Conservation (phyloP, 805 yeast species). For the Nakazawaea molendinolei region DNA sequence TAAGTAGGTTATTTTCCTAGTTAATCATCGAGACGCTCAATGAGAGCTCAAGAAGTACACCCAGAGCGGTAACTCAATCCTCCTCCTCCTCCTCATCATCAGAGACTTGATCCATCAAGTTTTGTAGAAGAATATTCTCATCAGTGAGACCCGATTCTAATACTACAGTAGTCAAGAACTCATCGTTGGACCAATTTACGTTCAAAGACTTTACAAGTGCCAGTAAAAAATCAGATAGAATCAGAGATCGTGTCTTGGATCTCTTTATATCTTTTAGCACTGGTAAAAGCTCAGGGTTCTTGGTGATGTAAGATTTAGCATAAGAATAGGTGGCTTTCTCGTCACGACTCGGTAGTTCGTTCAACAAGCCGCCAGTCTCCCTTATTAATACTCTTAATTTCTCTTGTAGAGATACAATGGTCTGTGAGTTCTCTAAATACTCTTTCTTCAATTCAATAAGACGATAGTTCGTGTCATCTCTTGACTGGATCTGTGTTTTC, state of each 20-base stretch:
- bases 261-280: constrained; percentile 12
- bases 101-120: constrained; percentile 14
- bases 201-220: constrained; percentile 28
- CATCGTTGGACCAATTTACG: constrained; percentile 25
- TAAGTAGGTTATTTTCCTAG: too few relatives aligned
- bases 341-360: not conserved
- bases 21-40: too few relatives aligned
- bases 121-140: constrained; percentile 11
- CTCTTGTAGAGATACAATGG: constrained; percentile 7
- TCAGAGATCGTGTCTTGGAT: constrained; percentile 14
- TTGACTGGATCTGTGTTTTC: not conserved
- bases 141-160: too few relatives aligned
- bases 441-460: not conserved
- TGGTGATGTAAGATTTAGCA: not conserved
- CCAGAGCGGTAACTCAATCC: too few relatives aligned
- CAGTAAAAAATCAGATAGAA: constrained; percentile 22
- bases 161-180: constrained; percentile 18
- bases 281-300: too few relatives aligned
- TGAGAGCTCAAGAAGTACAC: too few relatives aligned
- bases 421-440: constrained; percentile 5
- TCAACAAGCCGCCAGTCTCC: not conserved
- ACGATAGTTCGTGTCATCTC: constrained; percentile 8
- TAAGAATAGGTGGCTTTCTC: not conserved
- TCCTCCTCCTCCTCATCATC: constrained; percentile 24
- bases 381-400: not conserved